phyloP scores from a whole-genome alignment of 2,329 filamentous ascomycete species.

The Grosmannia serpens region DNA sequence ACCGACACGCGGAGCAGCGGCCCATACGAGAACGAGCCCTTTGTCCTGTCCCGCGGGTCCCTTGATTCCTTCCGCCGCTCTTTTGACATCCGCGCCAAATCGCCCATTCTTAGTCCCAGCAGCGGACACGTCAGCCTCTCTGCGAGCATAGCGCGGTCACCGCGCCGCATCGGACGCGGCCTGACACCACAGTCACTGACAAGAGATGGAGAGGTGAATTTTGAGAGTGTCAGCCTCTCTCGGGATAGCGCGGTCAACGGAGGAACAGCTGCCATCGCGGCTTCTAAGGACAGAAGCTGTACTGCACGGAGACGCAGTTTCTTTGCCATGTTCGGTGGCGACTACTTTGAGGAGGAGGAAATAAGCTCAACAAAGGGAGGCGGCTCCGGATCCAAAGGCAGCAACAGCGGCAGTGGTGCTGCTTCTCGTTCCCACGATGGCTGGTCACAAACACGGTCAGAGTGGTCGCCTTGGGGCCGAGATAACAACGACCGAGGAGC shows the following conservation, averaged over 20 bases:
- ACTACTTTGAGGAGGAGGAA: too few relatives aligned
- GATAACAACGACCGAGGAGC: neutral
- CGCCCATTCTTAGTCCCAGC: constrained; percentile 55
- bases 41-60: constrained; percentile 91
- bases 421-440: neutral
- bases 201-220: neutral
- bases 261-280: too few relatives aligned
- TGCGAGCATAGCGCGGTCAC: too few relatives aligned
- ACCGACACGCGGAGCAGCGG: constrained; percentile 44
- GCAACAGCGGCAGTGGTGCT: constrained; percentile 15
- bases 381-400: constrained; percentile 9
- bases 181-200: constrained; percentile 29
- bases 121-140: constrained; percentile 25
- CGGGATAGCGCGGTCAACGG: too few relatives aligned
- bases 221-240: too few relatives aligned
- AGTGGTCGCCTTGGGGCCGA: neutral
- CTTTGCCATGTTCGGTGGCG: too few relatives aligned
- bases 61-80: constrained; percentile 95
- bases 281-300: too few relatives aligned
- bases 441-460: neutral
- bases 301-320: too few relatives aligned
- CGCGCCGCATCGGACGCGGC: constrained; percentile 57
- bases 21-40: constrained; percentile 71
- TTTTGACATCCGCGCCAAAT: constrained; percentile 87
- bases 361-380: constrained; percentile 10